Percentiles rank a stretch among this genome's conserved stretches.
These are phyloP conservation scores for Lentinula sp. DNA, from an alignment of 768 basidiomycete species.

Conservation along the genomic window DNA sequence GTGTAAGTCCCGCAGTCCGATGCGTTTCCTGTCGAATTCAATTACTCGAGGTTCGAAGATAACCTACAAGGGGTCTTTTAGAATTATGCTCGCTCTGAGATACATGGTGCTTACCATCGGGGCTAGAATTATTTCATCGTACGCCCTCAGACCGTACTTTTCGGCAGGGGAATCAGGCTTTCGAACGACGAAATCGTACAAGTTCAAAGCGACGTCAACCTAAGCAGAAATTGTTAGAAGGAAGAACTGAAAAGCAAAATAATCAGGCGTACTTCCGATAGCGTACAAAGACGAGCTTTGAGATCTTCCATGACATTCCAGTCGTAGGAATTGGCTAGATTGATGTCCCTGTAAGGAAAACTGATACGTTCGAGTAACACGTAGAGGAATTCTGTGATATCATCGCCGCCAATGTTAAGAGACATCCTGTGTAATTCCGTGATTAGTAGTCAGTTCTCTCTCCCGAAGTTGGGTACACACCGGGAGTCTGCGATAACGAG, in stretches of 20 bases:
- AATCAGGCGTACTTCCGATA: constrained; percentile 66
- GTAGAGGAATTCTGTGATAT: constrained; percentile 86
- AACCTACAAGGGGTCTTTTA: constrained; percentile 41
- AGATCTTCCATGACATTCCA: constrained; percentile 91
- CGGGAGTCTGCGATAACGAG: constrained; percentile 82
- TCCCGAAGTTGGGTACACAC: constrained; percentile 28
- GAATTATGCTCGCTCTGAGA: not conserved
- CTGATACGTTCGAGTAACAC: constrained; percentile 72
- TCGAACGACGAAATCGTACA: constrained; percentile 87
- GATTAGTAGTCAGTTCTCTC: not conserved
- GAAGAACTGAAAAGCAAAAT: not conserved
- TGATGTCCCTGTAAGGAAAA: constrained; percentile 84
- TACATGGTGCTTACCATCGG: constrained; percentile 67
- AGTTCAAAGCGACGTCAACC: constrained; percentile 85
- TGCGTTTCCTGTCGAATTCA: constrained; percentile 76
- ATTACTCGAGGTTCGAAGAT: constrained; percentile 92
- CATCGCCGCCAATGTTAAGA: constrained; percentile 88
- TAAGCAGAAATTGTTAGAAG: constrained; percentile 21
- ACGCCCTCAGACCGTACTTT: constrained; percentile 86
- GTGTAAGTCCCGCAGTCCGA: constrained; percentile 40
- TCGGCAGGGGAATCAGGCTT: constrained; percentile 68
- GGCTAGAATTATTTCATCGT: constrained; percentile 92
- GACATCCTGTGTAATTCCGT: constrained; percentile 45
- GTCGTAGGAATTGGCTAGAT: constrained; percentile 74
- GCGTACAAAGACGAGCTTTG: constrained; percentile 76